Conservation (phyloP, 129 eudicot genomes). For the Centaurea solstitialis region DNA sequence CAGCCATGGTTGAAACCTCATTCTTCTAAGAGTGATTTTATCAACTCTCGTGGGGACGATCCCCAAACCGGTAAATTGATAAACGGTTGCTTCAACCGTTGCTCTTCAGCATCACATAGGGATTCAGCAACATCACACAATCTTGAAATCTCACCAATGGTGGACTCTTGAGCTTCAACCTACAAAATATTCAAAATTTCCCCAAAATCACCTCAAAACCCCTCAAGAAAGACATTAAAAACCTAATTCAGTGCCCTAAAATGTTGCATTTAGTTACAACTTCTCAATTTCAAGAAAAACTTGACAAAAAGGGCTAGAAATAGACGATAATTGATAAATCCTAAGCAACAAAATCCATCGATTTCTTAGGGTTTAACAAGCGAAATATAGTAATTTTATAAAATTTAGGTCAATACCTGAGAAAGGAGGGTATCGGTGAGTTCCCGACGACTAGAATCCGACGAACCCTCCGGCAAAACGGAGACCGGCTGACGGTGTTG, state of each 20-base stretch:
- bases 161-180: constrained; percentile 77
- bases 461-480: constrained; percentile 3
- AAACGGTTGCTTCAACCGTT: constrained; percentile 41
- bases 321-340: not conserved
- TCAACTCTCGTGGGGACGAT: constrained; percentile 56
- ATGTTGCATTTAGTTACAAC: not conserved
- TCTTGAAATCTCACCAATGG: constrained; percentile 46
- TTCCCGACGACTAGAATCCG: constrained; percentile 28
- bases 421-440: constrained; percentile 49
- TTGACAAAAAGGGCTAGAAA: not conserved
- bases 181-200: constrained; percentile 22
- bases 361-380: not conserved
- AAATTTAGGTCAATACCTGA: constrained; percentile 42
- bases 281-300: not conserved
- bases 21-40: constrained; percentile 50
- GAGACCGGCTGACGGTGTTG: not conserved
- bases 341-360: not conserved
- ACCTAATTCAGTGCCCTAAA: constrained; percentile 8
- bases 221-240: constrained; percentile 8
- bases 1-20: constrained; percentile 18
- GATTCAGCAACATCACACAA: constrained; percentile 73
- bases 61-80: constrained; percentile 73
- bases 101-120: constrained; percentile 61
- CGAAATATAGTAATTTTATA: not conserved
- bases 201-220: constrained; percentile 26